Percentiles rank a stretch among this genome's conserved stretches.
Conservation (phyloP, 352 stramenopile genomes). For the Phytopythium mirpurense region DNA sequence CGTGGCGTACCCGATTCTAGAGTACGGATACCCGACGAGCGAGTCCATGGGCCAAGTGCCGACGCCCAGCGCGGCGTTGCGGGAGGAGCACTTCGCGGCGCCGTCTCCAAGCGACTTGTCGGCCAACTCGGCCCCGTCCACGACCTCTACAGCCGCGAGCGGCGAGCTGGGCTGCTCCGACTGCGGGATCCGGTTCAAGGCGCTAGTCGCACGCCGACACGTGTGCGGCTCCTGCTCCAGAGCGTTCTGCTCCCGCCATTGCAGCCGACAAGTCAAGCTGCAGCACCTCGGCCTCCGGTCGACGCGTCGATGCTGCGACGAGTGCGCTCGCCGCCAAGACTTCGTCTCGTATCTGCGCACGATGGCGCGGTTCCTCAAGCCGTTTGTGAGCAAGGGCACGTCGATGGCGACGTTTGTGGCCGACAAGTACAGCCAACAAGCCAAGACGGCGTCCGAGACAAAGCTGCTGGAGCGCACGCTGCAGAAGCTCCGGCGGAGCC, state of each 20-base stretch:
- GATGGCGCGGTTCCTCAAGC: conserved; percentile 30
- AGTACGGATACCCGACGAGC: conserved; percentile 4
- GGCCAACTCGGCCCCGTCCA: conserved; percentile 9
- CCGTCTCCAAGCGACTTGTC: conserved; percentile 2
- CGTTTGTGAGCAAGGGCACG: conserved; percentile 20
- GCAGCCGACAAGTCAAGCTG: conserved; percentile 39
- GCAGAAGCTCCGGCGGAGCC: conserved; percentile 38
- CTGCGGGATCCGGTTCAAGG: conserved; percentile 48
- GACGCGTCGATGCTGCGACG: conserved; percentile 38
- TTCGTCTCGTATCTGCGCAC: conserved; percentile 43
- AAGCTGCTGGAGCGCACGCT: conserved; percentile 35
- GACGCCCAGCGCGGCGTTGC: not conserved
- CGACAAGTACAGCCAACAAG: conserved; percentile 3
- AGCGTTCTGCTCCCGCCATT: conserved; percentile 62
- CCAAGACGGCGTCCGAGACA: conserved; percentile 15
- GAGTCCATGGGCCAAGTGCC: conserved; percentile 5
- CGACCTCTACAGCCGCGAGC: conserved; percentile 2
- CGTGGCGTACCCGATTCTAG: conserved; percentile 1
- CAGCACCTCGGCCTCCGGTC: conserved; percentile 31
- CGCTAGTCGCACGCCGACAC: conserved; percentile 36
- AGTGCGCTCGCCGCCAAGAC: conserved; percentile 49
- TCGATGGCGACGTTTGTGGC: conserved; percentile 25
- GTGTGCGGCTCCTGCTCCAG: conserved; percentile 55
- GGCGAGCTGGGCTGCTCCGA: conserved; percentile 36
- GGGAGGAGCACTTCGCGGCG: not conserved